Conservation (phyloP, 257 asterid genomes). For the Solanum tarapatanum region DNA sequence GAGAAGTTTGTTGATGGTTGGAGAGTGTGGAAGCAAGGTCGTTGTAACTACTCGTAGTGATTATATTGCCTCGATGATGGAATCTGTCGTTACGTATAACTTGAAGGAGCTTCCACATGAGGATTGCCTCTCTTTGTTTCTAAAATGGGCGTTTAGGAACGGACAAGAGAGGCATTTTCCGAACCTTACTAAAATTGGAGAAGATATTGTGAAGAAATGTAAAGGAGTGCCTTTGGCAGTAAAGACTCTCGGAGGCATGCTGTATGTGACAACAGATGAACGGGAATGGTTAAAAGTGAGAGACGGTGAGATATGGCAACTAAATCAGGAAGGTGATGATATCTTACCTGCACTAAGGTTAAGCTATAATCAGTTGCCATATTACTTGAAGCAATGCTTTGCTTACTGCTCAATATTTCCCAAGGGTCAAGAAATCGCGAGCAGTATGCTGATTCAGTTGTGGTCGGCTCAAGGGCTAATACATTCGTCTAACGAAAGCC, state of each 20-base stretch:
- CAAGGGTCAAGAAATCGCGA: neutral
- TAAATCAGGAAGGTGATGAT: neutral
- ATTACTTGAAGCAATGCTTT: neutral
- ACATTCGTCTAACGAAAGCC: neutral
- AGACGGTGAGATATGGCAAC: neutral
- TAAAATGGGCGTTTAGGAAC: neutral
- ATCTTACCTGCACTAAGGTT: neutral
- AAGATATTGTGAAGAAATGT: conserved; percentile 2
- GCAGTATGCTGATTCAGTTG: neutral
- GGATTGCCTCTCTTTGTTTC: neutral
- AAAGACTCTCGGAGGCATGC: conserved; percentile 1
- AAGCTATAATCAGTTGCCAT: neutral
- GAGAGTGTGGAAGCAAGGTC: conserved; percentile 2
- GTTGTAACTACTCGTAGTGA: conserved; percentile 1
- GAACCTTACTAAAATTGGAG: neutral
- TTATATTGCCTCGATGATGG: neutral
- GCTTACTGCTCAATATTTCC: neutral
- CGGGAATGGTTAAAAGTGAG: neutral
- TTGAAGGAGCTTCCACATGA: neutral
- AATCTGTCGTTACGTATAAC: neutral
- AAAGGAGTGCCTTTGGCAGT: conserved; percentile 9
- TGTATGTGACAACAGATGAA: neutral
- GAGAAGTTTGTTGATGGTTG: conserved; percentile 2
- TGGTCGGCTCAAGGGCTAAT: neutral
- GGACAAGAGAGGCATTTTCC: neutral